Conservation (phyloP, 1,284 basidiomycete species). For the Apiotrichum domesticum region DNA sequence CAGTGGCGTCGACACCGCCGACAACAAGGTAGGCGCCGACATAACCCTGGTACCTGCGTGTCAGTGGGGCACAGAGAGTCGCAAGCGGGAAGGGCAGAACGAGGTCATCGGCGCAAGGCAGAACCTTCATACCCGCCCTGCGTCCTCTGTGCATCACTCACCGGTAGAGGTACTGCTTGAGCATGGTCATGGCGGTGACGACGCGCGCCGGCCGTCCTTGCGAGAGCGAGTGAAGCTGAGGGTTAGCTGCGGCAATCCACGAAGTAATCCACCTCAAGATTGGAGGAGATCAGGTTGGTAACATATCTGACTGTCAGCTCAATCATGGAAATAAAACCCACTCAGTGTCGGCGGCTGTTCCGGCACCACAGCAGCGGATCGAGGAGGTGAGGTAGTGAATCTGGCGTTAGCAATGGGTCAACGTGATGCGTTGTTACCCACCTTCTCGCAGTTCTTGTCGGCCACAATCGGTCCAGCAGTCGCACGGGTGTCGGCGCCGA, state of each 20-base stretch:
- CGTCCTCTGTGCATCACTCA: constrained; percentile 40
- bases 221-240: constrained; percentile 67
- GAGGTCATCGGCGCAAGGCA: not conserved
- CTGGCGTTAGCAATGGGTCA: constrained; percentile 48
- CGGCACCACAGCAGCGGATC: constrained; percentile 97
- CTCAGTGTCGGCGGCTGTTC: constrained; percentile 96
- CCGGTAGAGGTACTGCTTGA: constrained; percentile 80
- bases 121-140: not conserved
- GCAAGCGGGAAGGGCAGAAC: not conserved
- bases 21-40: constrained; percentile 94
- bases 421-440: constrained; percentile 38
- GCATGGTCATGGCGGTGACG: constrained; percentile 97
- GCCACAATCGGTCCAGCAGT: constrained; percentile 94
- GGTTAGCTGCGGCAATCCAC: constrained; percentile 12
- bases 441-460: constrained; percentile 99
- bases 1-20: constrained; percentile 90
- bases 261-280: constrained; percentile 59
- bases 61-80: not conserved
- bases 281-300: constrained; percentile 85
- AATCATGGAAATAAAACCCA: constrained; percentile 15
- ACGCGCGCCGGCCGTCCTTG: constrained; percentile 82
- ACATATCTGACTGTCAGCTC: constrained; percentile 55
- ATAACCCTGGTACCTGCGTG: constrained; percentile 80
- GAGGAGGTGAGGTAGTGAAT: constrained; percentile 94
- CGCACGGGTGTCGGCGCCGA: constrained; percentile 95